These are phyloP conservation scores for Kwoniella sp. DNA, from an alignment of 768 basidiomycete species.

Conservation along the genomic window DNA sequence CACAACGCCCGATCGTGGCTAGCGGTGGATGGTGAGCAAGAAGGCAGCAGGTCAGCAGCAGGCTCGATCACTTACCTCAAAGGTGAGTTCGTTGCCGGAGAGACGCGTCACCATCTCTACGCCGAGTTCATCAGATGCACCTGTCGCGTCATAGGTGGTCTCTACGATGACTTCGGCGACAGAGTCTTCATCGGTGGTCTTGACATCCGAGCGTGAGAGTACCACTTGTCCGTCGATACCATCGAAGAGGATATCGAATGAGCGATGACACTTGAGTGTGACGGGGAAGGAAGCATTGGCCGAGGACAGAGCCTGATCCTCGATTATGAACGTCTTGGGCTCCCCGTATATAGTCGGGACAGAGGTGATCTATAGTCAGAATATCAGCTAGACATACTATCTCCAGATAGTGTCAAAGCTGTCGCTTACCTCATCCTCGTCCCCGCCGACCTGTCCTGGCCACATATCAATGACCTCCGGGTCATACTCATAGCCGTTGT, in stretches of 20 bases:
- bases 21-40: too few species aligned
- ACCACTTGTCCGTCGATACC: constrained; percentile 18
- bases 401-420: not conserved
- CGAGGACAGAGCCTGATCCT: not conserved
- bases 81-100: constrained; percentile 2
- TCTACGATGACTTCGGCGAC: constrained; percentile 22
- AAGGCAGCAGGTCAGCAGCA: too few species aligned
- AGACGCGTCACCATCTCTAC: constrained; percentile 10
- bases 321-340: not conserved
- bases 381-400: not conserved
- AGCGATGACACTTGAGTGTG: constrained; percentile 3
- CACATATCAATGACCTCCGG: too few species aligned
- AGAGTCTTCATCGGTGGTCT: not conserved
- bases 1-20: too few species aligned
- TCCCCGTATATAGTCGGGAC: constrained; percentile 2
- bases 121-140: constrained; percentile 1
- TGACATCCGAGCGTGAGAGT: constrained; percentile 10
- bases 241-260: constrained; percentile 8
- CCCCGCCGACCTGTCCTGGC: not conserved
- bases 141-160: too few species aligned
- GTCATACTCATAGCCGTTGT: not conserved
- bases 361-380: not conserved
- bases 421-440: constrained; percentile 3
- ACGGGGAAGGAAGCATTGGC: constrained; percentile 27
- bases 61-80: constrained; percentile 9